Conservation (phyloP, 495 filamentous ascomycete species). For the Penicillium chermesinum region DNA sequence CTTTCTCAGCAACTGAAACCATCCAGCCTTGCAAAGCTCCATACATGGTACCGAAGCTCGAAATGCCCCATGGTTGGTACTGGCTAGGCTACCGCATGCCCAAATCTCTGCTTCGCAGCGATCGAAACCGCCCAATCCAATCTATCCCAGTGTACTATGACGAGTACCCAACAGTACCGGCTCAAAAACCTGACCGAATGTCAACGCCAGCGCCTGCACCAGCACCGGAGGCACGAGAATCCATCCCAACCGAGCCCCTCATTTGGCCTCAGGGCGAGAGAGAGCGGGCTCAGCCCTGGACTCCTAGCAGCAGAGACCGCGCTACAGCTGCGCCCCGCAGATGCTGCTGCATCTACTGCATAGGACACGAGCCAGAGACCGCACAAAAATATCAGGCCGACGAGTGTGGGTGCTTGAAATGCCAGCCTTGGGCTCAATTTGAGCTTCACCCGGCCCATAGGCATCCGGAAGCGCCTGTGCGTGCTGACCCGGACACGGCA, state of each 20-base stretch:
- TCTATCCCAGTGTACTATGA: not conserved
- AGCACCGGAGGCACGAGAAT: not conserved
- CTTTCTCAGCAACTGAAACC: not conserved
- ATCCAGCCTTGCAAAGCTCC: not conserved
- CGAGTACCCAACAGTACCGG: not conserved
- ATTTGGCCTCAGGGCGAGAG: not conserved
- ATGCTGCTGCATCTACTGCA: not conserved
- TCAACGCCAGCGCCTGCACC: too few species aligned
- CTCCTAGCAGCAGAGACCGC: not conserved
- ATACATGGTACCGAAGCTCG: not conserved
- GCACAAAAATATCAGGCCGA: not conserved
- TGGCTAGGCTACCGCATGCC: too few species aligned
- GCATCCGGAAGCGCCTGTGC: not conserved
- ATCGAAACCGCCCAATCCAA: constrained; percentile 1
- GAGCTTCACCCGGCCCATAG: not conserved
- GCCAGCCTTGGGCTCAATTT: not conserved
- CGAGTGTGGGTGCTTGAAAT: not conserved
- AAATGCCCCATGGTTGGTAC: constrained; percentile 10
- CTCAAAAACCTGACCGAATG: not conserved
- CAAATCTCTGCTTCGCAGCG: constrained; percentile 12
- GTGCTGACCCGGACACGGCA: not conserved
- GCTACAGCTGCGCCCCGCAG: not conserved
- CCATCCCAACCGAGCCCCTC: not conserved
- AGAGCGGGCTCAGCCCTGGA: not conserved
- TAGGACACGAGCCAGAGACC: not conserved